These are phyloP conservation scores for Pigoraptor vietnamica DNA, from an alignment of 78 protist species.

Conservation along the genomic window DNA sequence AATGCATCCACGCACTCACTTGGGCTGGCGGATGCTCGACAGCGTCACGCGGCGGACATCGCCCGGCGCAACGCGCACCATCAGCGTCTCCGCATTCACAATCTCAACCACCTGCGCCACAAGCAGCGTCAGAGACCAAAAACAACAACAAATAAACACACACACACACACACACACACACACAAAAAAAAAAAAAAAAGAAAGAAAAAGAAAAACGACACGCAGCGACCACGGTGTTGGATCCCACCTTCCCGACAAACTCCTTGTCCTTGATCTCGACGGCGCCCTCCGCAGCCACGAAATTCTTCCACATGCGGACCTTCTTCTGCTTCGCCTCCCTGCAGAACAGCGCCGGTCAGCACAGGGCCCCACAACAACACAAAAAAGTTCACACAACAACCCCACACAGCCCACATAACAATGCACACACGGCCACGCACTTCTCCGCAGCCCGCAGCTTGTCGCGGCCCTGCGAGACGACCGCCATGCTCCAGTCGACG, in stretches of 20 bases:
- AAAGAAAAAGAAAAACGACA: not conserved
- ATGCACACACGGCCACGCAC: no score
- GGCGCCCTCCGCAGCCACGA: not conserved
- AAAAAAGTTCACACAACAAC: no score
- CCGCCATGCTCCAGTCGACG: constrained; percentile 42
- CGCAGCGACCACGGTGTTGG: not conserved
- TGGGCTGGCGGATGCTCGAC: constrained; percentile 22
- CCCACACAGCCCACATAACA: no score
- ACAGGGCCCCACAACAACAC: no score
- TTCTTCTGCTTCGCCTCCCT: constrained; percentile 7
- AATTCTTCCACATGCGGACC: constrained; percentile 4
- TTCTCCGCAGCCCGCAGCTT: constrained; percentile 2
- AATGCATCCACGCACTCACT: not conserved
- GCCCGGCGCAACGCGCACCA: not conserved
- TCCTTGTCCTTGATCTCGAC: not conserved
- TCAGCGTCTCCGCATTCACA: constrained; percentile 16
- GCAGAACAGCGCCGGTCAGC: no score
- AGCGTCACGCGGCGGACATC: not conserved
- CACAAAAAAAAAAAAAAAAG: no score
- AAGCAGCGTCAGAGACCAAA: not conserved
- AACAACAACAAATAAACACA: not conserved
- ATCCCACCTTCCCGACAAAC: not conserved
- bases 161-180: no score
- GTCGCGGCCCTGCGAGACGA: constrained; percentile 9
- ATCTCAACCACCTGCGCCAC: constrained; percentile 34